phyloP scores from a whole-genome alignment of 2,329 filamentous ascomycete genomes.

The Penicillium oxalicum region DNA sequence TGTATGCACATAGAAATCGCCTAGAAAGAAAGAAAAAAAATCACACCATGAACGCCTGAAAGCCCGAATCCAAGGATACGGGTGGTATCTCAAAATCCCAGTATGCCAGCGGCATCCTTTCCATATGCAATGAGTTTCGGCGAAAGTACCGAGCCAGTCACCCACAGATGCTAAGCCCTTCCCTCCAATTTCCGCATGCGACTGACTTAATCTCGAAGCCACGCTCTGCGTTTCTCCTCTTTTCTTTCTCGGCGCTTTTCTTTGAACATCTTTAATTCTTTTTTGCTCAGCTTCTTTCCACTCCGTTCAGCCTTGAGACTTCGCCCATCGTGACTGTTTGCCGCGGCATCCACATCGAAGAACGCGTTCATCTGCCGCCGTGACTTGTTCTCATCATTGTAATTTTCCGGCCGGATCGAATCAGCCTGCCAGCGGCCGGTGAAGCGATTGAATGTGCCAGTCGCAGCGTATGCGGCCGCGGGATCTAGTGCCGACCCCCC shows the following conservation, averaged over 20 bases:
- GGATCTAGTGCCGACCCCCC: constrained; percentile 31
- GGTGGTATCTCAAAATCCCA: constrained; percentile 13
- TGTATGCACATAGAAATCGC: constrained; percentile 14
- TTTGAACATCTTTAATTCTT: constrained; percentile 85
- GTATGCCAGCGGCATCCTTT: constrained; percentile 9
- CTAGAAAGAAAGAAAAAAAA: constrained; percentile 6
- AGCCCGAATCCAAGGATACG: constrained; percentile 9
- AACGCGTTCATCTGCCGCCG: constrained; percentile 84
- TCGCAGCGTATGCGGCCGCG: constrained; percentile 55
- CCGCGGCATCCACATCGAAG: constrained; percentile 92
- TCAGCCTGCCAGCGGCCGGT: constrained; percentile 74
- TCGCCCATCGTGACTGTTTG: constrained; percentile 81
- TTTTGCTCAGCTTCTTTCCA: constrained; percentile 74
- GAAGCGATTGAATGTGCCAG: constrained; percentile 82
- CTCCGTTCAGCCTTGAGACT: constrained; percentile 88
- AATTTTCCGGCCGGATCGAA: constrained; percentile 63
- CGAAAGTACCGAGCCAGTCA: neutral
- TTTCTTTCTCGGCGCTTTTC: constrained; percentile 84
- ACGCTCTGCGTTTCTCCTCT: constrained; percentile 88
- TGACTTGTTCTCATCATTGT: constrained; percentile 83
- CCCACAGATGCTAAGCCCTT: neutral
- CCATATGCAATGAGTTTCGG: constrained; percentile 6
- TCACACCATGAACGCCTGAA: constrained; percentile 15
- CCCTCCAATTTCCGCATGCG: neutral
- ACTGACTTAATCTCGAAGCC: constrained; percentile 67